Evolutionary conservation across 1,284 basidiomycete species (phyloP).

Genomic region (Rhodotorula sp.): DNA sequence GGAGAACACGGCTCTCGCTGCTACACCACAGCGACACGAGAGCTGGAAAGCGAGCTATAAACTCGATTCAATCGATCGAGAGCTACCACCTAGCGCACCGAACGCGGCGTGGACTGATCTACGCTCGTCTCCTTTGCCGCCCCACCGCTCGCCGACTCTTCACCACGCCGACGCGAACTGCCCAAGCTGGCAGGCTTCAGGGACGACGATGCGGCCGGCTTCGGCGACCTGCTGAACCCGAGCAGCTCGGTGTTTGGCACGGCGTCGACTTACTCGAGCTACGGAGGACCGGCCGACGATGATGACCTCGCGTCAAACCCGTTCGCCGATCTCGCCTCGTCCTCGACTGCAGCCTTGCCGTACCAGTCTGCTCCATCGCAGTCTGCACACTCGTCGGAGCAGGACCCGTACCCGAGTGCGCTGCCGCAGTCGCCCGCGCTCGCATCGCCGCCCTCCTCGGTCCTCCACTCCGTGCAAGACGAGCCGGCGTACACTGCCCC

Average conservation of each 20-base stretch:
- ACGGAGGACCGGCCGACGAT: slow-evolving; percentile 4
- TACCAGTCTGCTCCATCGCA: neutral
- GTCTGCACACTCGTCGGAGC: neutral
- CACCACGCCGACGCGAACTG: neutral
- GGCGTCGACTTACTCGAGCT: slow-evolving; percentile 13
- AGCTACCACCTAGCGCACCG: neutral
- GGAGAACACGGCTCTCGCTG: too few relatives aligned
- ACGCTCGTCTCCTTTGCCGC: neutral
- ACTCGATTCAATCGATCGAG: neutral
- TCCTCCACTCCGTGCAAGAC: neutral
- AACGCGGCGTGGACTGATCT: too few relatives aligned
- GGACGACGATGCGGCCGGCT: slow-evolving; percentile 24
- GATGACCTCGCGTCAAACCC: slow-evolving; percentile 35
- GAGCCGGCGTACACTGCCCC: neutral
- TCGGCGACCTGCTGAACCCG: slow-evolving; percentile 26
- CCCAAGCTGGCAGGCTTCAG: slow-evolving; percentile 32
- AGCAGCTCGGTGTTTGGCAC: slow-evolving; percentile 9
- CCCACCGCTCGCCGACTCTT: neutral
- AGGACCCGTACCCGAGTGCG: neutral
- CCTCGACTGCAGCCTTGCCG: neutral
- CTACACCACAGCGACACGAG: too few relatives aligned
- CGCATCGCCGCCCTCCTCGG: neutral
- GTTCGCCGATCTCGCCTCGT: slow-evolving; percentile 32
- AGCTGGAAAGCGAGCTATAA: too few relatives aligned
- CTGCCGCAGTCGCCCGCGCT: neutral